Conservation (phyloP, 2,329 filamentous ascomycete genomes). For the Colletotrichum lini region DNA sequence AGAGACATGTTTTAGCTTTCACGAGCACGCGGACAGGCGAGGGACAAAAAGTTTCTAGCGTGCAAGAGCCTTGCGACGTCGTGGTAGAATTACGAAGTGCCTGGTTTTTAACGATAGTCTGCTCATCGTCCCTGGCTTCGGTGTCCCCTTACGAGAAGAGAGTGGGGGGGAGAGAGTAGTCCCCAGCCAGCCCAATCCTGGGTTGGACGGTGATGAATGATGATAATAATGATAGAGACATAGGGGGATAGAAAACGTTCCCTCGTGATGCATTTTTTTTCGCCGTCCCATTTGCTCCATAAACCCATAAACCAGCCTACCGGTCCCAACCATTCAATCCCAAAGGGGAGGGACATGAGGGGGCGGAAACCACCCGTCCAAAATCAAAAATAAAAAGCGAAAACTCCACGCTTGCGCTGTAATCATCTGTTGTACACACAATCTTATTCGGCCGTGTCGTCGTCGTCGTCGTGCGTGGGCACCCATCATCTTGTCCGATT, state of each 20-base stretch:
- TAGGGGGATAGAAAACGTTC: too few relatives aligned
- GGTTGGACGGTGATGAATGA: conserved; percentile 9
- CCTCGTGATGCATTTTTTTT: background rate
- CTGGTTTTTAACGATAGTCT: conserved; percentile 40
- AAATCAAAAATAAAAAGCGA: background rate
- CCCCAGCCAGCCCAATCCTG: conserved; percentile 16
- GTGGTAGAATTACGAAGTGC: conserved; percentile 24
- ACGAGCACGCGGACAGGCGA: background rate
- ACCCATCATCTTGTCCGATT: background rate
- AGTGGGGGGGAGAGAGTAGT: background rate
- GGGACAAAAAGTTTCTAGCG: background rate
- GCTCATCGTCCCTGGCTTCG: conserved; percentile 5
- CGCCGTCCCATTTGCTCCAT: background rate
- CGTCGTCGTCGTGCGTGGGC: conserved; percentile 20
- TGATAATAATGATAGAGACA: background rate
- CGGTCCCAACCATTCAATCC: background rate
- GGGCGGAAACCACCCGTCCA: background rate
- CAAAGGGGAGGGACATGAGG: background rate
- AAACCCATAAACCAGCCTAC: background rate
- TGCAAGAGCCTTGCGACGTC: conserved; percentile 22
- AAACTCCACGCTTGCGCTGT: conserved; percentile 42
- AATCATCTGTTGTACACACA: conserved; percentile 35
- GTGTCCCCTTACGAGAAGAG: background rate
- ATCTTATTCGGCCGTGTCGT: conserved; percentile 37
- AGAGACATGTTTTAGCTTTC: background rate